phyloP scores from a whole-genome alignment of 306 rosid species.

The Rubus idaeus region DNA sequence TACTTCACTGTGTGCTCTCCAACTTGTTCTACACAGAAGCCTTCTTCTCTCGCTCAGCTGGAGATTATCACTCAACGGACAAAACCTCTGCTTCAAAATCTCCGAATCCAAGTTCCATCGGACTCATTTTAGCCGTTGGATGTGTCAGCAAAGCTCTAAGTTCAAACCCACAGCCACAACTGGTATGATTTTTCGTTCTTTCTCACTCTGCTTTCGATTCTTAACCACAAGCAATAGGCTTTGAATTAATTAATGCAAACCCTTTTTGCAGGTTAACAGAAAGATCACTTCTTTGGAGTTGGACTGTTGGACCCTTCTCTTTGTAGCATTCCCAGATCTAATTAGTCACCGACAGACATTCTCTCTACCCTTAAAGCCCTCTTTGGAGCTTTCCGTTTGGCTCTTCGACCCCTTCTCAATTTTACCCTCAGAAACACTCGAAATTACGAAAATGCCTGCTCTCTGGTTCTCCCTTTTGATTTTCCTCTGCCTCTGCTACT shows the following conservation, averaged over 20 bases:
- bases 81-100: neutral
- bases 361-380: neutral
- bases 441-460: neutral
- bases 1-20: neutral
- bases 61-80: neutral
- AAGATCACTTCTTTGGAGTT: neutral
- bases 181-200: neutral
- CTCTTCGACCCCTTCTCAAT: neutral
- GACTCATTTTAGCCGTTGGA: neutral
- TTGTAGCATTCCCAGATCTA: conserved; percentile 6
- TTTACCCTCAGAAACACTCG: neutral
- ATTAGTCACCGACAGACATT: neutral
- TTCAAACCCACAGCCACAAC: neutral
- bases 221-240: neutral
- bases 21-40: neutral
- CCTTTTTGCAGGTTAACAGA: neutral
- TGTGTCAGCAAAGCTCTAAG: neutral
- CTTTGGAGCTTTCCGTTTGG: neutral
- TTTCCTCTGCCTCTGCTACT: neutral
- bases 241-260: neutral
- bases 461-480: conserved; percentile 3
- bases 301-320: neutral
- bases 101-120: neutral
- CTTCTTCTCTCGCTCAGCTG: neutral
- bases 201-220: neutral